Conservation (phyloP, 306 rosid species). For the Quercus berberidifolia region DNA sequence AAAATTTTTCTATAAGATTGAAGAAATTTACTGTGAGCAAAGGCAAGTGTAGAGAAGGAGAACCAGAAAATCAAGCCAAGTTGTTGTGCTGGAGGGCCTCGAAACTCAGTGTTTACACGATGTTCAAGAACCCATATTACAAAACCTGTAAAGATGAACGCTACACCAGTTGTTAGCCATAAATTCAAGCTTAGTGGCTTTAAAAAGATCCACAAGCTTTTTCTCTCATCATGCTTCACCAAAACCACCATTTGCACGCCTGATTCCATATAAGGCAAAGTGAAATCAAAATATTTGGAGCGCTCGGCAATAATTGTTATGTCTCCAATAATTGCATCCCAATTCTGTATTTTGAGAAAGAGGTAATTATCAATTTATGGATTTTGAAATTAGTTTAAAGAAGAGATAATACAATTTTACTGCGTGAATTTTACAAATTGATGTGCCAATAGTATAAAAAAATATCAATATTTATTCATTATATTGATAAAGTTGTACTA, state of each 20-base stretch:
- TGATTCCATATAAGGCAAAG: conserved; percentile 34
- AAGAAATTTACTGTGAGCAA: conserved; percentile 28
- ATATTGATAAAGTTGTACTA: too few species aligned
- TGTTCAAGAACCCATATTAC: too few species aligned
- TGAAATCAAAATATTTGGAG: conserved; percentile 29
- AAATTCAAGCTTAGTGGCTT: conserved; percentile 37
- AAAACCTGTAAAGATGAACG: conserved; percentile 5
- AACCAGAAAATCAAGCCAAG: too few species aligned
- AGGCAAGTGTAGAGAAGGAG: too few species aligned
- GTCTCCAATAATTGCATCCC: conserved; percentile 38
- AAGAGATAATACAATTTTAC: too few species aligned
- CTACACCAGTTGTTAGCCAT: conserved; percentile 32
- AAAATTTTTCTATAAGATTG: neutral
- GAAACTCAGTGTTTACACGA: too few species aligned
- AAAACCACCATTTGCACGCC: conserved; percentile 35
- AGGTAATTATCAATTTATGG: too few species aligned
- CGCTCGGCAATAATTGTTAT: conserved; percentile 34
- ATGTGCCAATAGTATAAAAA: too few species aligned
- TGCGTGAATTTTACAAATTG: too few species aligned
- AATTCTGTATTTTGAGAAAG: neutral
- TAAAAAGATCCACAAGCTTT: conserved; percentile 40
- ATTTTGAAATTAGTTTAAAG: too few species aligned
- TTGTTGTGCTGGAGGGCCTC: too few species aligned
- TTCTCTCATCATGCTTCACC: conserved; percentile 8
- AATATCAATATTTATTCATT: too few species aligned